Base-by-base conservation (phyloP, 2,329 filamentous ascomycete genomes). In the Calonectria pauciramosa region DNA sequence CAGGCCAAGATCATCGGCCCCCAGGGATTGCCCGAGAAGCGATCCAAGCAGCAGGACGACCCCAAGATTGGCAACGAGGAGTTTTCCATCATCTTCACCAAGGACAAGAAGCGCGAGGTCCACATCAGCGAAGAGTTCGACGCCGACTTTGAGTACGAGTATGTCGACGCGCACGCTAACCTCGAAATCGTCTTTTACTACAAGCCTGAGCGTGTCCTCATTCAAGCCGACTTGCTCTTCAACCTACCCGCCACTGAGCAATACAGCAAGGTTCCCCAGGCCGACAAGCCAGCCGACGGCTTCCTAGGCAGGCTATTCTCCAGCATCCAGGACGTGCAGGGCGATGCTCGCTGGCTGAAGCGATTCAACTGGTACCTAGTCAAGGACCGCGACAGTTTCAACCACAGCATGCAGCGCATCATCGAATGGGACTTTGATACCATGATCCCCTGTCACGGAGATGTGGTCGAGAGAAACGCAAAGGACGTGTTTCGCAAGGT, bases 381-480 rank as follows among this genome's bases (percentile, higher is more conserved):
- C 80, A 87, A 86, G 47, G 91, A 98, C 84, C 88, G 94, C 36
- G 78, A 85, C 7, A 92, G 91, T 18, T 97, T 96, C 84, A 93
- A 92, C 77, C 88, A 91, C 76, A 96, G 93, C 79, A 86, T 95
- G 51, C 86, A 85, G 78, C 89, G 90, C 74, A 96, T 99, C 76
- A 88, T 92, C 68, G 83, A 85, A 70, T 99, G 96, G 96, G 93
- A 96, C 73, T 98, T 98, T 83, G 91, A 93, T 77, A 93, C 93
- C 49, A 89, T 99, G 66, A 93, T 99, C 74, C 96, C 96, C 0
- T 99, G 96, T 84, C 97, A 99, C 85, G 97, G 97, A 11, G 97
- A 99, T 86, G 93, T 94, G 20, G 92, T 99, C 78, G 93, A 97
- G 84, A 88, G 87, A 2, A 84, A 88, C 76, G 96, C 91, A 13